Conservation (phyloP, 371 early-diverging fungal species). For the Actinomucor elegans region DNA sequence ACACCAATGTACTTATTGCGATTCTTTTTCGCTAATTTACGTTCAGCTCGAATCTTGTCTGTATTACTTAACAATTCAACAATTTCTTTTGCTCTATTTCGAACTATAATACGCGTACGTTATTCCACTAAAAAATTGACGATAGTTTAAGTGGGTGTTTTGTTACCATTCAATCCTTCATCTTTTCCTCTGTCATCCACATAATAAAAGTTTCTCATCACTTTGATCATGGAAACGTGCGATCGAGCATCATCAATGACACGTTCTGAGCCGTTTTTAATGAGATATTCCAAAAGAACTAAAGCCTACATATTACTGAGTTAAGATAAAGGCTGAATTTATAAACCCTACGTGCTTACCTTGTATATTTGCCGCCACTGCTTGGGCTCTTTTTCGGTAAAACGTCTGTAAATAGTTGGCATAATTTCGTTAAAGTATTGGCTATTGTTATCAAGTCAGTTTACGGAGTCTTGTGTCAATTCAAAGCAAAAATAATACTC, state of each 20-base stretch:
- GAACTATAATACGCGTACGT: too few species aligned
- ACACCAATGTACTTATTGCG: conserved; percentile 86
- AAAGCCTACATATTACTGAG: conserved; percentile 57
- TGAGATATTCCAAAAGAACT: conserved; percentile 88
- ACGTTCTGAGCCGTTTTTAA: conserved; percentile 93
- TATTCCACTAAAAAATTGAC: too few species aligned
- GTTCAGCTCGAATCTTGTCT: conserved; percentile 78
- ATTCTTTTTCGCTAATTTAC: conserved; percentile 86
- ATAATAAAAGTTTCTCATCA: conserved; percentile 78
- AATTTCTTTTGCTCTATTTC: conserved; percentile 91
- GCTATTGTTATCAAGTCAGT: conserved; percentile 47
- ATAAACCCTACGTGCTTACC: conserved; percentile 11
- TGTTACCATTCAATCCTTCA: conserved; percentile 90
- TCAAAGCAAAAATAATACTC: too few species aligned
- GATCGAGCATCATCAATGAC: conserved; percentile 87
- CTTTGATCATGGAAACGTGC: conserved; percentile 84
- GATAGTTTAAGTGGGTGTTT: neutral
- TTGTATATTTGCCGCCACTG: conserved; percentile 96
- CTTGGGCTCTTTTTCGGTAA: conserved; percentile 79
- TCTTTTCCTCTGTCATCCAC: conserved; percentile 95
- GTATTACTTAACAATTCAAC: conserved; percentile 76
- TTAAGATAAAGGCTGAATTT: neutral
- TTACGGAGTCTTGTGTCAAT: too few species aligned
- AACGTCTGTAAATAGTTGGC: conserved; percentile 84
- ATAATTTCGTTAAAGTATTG: conserved; percentile 92